These are phyloP conservation scores for Hura crepitans DNA, from an alignment of 441 rosid genomes.

Conservation along the genomic window DNA sequence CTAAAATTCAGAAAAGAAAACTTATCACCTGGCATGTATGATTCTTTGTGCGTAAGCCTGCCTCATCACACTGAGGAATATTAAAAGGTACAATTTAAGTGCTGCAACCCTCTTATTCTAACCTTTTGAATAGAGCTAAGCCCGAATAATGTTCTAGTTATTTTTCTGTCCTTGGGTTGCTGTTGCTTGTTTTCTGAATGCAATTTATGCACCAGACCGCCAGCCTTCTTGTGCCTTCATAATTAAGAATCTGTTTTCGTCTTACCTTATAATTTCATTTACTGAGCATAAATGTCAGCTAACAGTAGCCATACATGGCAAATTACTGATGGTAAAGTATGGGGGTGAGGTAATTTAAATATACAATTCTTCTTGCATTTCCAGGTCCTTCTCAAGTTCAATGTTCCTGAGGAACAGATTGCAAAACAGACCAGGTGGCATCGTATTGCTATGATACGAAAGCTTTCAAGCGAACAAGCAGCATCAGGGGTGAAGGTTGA, in stretches of 20 bases:
- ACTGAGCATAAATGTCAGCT: neutral
- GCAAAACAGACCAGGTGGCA: slow-evolving; percentile 98
- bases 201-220: neutral
- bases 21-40: neutral
- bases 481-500: slow-evolving; percentile 96
- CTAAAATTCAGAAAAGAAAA: neutral
- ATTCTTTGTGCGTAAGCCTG: neutral
- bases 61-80: neutral
- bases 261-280: neutral
- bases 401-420: slow-evolving; percentile 84
- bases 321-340: neutral
- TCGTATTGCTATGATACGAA: slow-evolving; percentile 98
- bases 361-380: slow-evolving; percentile 14
- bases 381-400: slow-evolving; percentile 93
- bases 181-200: neutral
- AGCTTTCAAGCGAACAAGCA: slow-evolving; percentile 99
- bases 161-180: neutral
- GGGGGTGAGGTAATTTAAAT: neutral
- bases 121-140: neutral
- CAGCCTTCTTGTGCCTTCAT: slow-evolving; percentile 3
- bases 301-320: neutral
- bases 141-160: neutral
- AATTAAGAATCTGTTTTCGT: neutral
- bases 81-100: neutral
- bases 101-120: neutral